Evolutionary conservation across 208 protist species (phyloP).

Genomic region (Trypanosoma vivax): DNA sequence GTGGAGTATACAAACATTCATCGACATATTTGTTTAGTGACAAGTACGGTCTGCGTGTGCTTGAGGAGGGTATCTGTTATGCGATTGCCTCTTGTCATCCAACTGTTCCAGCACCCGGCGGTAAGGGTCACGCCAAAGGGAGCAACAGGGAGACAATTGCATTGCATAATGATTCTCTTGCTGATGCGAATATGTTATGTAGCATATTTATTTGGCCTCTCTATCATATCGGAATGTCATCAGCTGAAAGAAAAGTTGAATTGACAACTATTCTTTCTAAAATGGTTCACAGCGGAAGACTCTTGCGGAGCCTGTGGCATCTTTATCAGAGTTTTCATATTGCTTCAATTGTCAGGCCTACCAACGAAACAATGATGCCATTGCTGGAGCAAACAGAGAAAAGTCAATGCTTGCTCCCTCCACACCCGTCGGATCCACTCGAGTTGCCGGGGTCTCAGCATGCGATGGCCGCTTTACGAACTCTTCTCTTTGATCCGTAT

Average conservation of each 20-base stretch:
- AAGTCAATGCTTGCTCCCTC: slow-evolving; percentile 5
- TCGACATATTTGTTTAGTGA: slow-evolving; percentile 56
- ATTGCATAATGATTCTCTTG: neutral
- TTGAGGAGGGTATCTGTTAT: slow-evolving; percentile 37
- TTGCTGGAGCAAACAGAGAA: slow-evolving; percentile 1
- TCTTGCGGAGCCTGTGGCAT: slow-evolving; percentile 61
- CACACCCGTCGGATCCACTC: neutral
- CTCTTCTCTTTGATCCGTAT: slow-evolving; percentile 57
- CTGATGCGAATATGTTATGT: slow-evolving; percentile 55
- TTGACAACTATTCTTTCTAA: slow-evolving; percentile 53
- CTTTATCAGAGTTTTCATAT: slow-evolving; percentile 46
- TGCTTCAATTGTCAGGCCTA: neutral
- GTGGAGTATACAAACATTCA: slow-evolving; percentile 3
- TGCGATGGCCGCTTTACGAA: neutral
- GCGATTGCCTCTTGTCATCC: too few species aligned
- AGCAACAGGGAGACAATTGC: neutral
- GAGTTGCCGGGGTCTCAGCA: slow-evolving; percentile 1
- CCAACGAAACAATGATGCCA: neutral
- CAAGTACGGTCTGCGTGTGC: slow-evolving; percentile 49
- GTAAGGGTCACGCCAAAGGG: too few species aligned
- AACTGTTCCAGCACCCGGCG: neutral
- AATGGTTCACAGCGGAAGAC: slow-evolving; percentile 37
- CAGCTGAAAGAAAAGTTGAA: slow-evolving; percentile 32
- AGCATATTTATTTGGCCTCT: slow-evolving; percentile 76
- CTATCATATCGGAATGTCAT: slow-evolving; percentile 38